Evolutionary conservation across 2,329 filamentous ascomycete species (phyloP).

Genomic region (Colletotrichum melonis): DNA sequence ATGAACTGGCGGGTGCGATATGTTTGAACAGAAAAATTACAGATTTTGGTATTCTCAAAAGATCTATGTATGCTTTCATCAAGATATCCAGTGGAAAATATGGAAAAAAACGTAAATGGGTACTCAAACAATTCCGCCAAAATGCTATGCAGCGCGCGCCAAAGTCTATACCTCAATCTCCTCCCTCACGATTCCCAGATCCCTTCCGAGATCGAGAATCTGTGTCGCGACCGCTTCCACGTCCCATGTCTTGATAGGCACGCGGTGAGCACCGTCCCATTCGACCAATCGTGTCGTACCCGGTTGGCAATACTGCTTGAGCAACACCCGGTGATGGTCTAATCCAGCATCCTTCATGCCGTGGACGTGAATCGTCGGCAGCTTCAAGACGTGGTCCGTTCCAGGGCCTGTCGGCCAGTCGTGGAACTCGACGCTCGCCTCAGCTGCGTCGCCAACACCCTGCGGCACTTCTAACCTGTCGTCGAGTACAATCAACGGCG

Average conservation of each 20-base stretch:
- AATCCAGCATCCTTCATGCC: conserved; percentile 71
- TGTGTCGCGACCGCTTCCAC: conserved; percentile 67
- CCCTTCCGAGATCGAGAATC: conserved; percentile 62
- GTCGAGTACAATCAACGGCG: conserved; percentile 67
- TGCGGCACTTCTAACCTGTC: conserved; percentile 38
- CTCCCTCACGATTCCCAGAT: conserved; percentile 36
- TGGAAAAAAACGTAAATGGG: not conserved
- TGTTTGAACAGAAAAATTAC: not conserved
- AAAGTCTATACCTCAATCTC: conserved; percentile 16
- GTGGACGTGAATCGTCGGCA: conserved; percentile 77
- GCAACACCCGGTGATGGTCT: conserved; percentile 65
- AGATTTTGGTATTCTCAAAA: conserved; percentile 13
- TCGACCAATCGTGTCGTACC: conserved; percentile 69
- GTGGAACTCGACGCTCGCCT: conserved; percentile 49
- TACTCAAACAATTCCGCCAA: not conserved
- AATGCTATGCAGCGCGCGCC: not conserved
- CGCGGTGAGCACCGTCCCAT: conserved; percentile 79
- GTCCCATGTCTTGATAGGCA: conserved; percentile 76
- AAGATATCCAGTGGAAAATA: not conserved
- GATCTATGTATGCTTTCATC: conserved; percentile 1
- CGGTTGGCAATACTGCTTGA: conserved; percentile 69
- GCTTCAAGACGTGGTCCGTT: conserved; percentile 58
- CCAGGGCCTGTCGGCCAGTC: conserved; percentile 55
- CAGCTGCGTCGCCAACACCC: conserved; percentile 40
- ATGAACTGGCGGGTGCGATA: too few species aligned